phyloP scores from a whole-genome alignment of 805 yeast genomes.

The Wickerhamiella cacticola region DNA sequence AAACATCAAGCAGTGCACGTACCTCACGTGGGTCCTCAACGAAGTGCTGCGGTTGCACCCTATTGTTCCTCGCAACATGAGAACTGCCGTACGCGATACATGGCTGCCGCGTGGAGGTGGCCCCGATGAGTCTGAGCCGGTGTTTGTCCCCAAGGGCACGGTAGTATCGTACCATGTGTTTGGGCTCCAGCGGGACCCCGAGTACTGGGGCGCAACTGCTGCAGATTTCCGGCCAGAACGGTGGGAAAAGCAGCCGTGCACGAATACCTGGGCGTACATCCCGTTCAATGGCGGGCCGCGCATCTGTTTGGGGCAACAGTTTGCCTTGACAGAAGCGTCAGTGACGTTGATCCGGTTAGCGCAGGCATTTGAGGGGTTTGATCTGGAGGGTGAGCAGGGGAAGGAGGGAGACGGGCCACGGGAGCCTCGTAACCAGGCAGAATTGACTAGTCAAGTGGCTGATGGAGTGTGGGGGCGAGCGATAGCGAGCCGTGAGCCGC shows the following conservation, averaged over 20 bases:
- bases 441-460: conserved; percentile 4
- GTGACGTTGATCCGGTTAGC: conserved; percentile 33
- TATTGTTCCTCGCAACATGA: conserved; percentile 35
- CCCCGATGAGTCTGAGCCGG: conserved; percentile 26
- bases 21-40: conserved; percentile 33
- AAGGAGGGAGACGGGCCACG: neutral
- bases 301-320: conserved; percentile 39
- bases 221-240: conserved; percentile 33
- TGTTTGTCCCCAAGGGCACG: conserved; percentile 33
- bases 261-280: conserved; percentile 31
- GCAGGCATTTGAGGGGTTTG: conserved; percentile 23
- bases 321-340: conserved; percentile 37
- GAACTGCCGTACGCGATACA: conserved; percentile 32
- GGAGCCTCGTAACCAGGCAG: conserved; percentile 4
- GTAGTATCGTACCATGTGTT: conserved; percentile 29
- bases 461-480: conserved; percentile 10
- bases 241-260: conserved; percentile 24
- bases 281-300: conserved; percentile 41
- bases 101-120: conserved; percentile 38
- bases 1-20: conserved; percentile 33
- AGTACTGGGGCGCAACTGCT: conserved; percentile 33
- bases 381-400: neutral
- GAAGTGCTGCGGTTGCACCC: conserved; percentile 37
- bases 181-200: conserved; percentile 31
- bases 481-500: neutral